These are phyloP conservation scores for Sporisorium scitamineum DNA, from an alignment of 1,284 basidiomycete species.

Conservation along the genomic window DNA sequence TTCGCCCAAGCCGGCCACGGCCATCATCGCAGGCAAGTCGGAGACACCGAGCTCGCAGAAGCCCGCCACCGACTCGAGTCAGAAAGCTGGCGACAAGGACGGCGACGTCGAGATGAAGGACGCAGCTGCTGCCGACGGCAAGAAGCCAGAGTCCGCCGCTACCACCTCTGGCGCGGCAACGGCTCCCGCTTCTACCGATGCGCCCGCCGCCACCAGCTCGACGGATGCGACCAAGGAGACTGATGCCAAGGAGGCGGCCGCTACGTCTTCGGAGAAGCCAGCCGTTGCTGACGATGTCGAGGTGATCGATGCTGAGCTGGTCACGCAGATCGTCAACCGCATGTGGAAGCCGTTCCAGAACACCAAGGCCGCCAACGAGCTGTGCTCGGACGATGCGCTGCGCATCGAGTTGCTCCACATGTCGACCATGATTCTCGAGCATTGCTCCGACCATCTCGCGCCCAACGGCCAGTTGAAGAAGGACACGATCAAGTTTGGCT, in stretches of 20 bases:
- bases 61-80: not conserved
- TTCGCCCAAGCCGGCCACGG: constrained; percentile 21
- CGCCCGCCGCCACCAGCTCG: constrained; percentile 1
- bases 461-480: constrained; percentile 83
- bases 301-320: constrained; percentile 77
- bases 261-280: constrained; percentile 65
- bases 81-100: constrained; percentile 70
- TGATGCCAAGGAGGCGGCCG: constrained; percentile 62
- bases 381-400: constrained; percentile 81
- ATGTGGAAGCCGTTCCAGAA: constrained; percentile 85
- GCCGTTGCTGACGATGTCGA: constrained; percentile 21
- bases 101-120: constrained; percentile 67
- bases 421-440: constrained; percentile 88
- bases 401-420: constrained; percentile 91
- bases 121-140: constrained; percentile 9
- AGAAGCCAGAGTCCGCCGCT: constrained; percentile 25
- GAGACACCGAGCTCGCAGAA: not conserved
- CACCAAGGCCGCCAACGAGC: constrained; percentile 59
- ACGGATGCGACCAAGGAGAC: constrained; percentile 16
- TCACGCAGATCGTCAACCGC: constrained; percentile 78
- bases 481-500: constrained; percentile 94
- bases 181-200: constrained; percentile 7
- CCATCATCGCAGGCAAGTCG: constrained; percentile 9
- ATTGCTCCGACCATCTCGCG: constrained; percentile 77
- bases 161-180: not conserved